Evolutionary conservation across 2,329 filamentous ascomycete species (phyloP).

Genomic region (Elsinoe fawcettii): DNA sequence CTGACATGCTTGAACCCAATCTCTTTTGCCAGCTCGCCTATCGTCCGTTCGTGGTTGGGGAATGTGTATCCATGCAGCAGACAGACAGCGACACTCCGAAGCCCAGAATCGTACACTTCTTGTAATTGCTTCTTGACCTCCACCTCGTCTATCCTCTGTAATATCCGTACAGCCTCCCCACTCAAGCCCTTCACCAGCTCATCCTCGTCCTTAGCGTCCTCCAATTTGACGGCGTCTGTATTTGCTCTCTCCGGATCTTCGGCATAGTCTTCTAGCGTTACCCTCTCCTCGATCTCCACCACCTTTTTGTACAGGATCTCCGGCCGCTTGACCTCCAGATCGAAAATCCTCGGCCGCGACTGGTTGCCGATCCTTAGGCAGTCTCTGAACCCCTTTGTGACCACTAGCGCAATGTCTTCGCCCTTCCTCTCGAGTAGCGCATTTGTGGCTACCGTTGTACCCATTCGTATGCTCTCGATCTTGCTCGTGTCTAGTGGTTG

Average conservation of each 20-base stretch:
- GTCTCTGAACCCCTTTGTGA: conserved; percentile 81
- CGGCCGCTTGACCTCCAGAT: conserved; percentile 77
- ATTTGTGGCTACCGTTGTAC: conserved; percentile 90
- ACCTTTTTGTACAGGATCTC: conserved; percentile 80
- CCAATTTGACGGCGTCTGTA: conserved; percentile 48
- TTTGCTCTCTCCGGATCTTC: conserved; percentile 66
- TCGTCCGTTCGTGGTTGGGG: conserved; percentile 70
- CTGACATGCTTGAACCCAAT: conserved; percentile 80
- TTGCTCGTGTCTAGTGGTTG: conserved; percentile 69
- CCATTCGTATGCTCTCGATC: conserved; percentile 92
- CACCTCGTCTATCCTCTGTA: conserved; percentile 53
- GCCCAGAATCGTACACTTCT: conserved; percentile 59
- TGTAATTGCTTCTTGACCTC: conserved; percentile 55
- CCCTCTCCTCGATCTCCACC: conserved; percentile 82
- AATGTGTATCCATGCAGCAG: conserved; percentile 91
- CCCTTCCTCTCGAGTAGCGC: conserved; percentile 84
- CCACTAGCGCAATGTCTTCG: conserved; percentile 77
- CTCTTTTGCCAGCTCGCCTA: conserved; percentile 68
- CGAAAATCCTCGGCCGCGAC: conserved; percentile 81
- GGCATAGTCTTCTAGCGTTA: conserved; percentile 85
- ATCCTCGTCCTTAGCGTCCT: conserved; percentile 37
- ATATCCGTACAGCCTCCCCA: conserved; percentile 64
- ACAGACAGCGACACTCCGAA: conserved; percentile 79
- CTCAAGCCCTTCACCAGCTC: conserved; percentile 63
- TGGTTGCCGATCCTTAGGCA: conserved; percentile 87